Percentiles rank a stretch among this genome's conserved stretches.
Conservation (phyloP, 1,284 basidiomycete genomes). For the Trametes hirsuta region DNA sequence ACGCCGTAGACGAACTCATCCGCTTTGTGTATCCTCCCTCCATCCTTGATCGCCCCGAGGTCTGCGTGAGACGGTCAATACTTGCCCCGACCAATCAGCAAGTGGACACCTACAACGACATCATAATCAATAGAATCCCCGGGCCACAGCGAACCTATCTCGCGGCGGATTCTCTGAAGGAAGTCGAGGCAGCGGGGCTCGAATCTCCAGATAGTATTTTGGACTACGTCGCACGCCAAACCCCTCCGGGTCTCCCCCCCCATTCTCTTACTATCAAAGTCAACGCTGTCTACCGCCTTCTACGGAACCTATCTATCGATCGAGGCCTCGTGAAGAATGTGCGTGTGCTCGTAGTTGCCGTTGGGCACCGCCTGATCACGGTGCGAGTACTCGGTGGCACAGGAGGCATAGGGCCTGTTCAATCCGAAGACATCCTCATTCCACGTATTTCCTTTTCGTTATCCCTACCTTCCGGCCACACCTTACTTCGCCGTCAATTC, state of each 20-base stretch:
- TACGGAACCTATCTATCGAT: constrained; percentile 44
- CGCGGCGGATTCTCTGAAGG: constrained; percentile 37
- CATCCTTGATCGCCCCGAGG: constrained; percentile 31
- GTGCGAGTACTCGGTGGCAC: constrained; percentile 32
- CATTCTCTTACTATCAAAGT: constrained; percentile 37
- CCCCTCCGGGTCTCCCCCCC: constrained; percentile 37
- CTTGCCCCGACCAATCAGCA: constrained; percentile 42
- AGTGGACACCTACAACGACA: constrained; percentile 40
- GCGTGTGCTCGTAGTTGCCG: constrained; percentile 35
- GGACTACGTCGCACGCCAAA: constrained; percentile 31
- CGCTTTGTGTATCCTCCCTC: constrained; percentile 40
- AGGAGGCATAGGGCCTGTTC: constrained; percentile 23
- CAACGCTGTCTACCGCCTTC: constrained; percentile 38
- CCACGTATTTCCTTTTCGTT: constrained; percentile 40
- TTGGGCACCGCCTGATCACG: constrained; percentile 36
- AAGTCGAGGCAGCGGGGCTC: constrained; percentile 26
- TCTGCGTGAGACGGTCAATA: constrained; percentile 37
- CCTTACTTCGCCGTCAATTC: constrained; percentile 41
- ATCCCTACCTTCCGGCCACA: constrained; percentile 35
- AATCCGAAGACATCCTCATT: constrained; percentile 37
- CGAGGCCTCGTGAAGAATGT: constrained; percentile 45
- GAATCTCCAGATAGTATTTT: constrained; percentile 28
- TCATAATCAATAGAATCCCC: constrained; percentile 32
- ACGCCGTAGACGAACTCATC: constrained; percentile 31
- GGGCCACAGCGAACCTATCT: constrained; percentile 31